Evolutionary conservation across 805 yeast genomes (phyloP), one percentile per base, ranked within the genome.

Genomic region (Kazachstania bromeliacearum): DNA sequence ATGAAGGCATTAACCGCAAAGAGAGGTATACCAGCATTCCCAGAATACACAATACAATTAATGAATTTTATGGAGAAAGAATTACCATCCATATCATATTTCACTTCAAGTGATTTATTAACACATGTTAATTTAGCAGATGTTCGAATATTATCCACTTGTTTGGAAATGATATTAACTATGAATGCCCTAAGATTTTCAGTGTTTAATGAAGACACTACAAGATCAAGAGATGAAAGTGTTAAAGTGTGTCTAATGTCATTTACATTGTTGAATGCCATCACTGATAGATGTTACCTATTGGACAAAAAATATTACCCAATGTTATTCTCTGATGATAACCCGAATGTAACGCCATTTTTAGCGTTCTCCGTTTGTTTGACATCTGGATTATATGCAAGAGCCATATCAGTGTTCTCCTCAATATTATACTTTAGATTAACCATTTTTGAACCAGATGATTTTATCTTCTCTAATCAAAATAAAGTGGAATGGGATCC

Each of bases 281-380:
- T 46, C 2, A 37, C 41, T 0, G 25, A 26, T 7, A 26, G 36
- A 9, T 38, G 47, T 13, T 44, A 34, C 26, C 34, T 37, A 21
- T 18, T 44, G 12, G 61, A 56, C 31, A 37, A 42, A 31, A 22
- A 37, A 31, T 25, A 38, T 9, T 47, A 39, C 31, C 47, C 57
- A 6, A 41, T 47, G 7, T 26, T 41, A 7, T n/a, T 46, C 2
- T 22, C 34, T 7, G 30, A 29, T 2, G 35, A 32, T 7, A 21
- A 29, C 12, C 30, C 31, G 4, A 24, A 19, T 14, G n/a, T 51
- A 4, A 33, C 59, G 0, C 61, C 61, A 9, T 44, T 43, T 28
- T 16, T 50, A n/a, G 28, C 28, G 1, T 23, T 19, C 13, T 27
- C 31, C 6, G 21, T 27, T 18, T 28, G 21, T 7, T 18, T 28